Conservation (phyloP, 139 green algal genomes). For the Chlorella sp. region DNA sequence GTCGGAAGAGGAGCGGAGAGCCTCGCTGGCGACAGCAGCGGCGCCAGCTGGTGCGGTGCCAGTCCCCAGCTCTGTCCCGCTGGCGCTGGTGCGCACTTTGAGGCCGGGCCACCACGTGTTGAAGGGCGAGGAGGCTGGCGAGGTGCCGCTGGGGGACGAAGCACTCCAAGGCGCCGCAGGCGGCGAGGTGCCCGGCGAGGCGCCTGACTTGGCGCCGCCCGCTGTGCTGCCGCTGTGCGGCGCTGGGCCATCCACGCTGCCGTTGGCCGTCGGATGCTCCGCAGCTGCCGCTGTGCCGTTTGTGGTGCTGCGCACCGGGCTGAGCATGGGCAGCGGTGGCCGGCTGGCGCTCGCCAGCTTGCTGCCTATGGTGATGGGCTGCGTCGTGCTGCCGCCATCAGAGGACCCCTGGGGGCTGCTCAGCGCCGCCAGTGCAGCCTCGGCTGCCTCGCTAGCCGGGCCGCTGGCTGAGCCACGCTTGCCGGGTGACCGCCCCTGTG, state of each 20-base stretch:
- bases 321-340: background rate
- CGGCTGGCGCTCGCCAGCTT: background rate
- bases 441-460: background rate
- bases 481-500: background rate
- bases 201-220: background rate
- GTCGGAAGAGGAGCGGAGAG: background rate
- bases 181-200: background rate
- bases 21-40: background rate
- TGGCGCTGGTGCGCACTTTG: constrained; percentile 9
- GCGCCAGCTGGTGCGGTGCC: background rate
- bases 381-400: background rate
- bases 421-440: background rate
- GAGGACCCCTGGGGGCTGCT: background rate
- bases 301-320: background rate
- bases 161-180: background rate
- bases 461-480: background rate
- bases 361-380: background rate
- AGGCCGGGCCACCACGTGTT: constrained; percentile 22
- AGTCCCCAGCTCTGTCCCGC: background rate
- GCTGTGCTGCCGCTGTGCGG: background rate
- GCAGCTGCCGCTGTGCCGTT: background rate
- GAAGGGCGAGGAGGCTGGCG: background rate
- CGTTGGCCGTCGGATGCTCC: background rate
- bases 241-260: constrained; percentile 25
- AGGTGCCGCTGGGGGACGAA: background rate